Conservation (phyloP, 2,329 filamentous ascomycete genomes). For the Alternaria rosae region DNA sequence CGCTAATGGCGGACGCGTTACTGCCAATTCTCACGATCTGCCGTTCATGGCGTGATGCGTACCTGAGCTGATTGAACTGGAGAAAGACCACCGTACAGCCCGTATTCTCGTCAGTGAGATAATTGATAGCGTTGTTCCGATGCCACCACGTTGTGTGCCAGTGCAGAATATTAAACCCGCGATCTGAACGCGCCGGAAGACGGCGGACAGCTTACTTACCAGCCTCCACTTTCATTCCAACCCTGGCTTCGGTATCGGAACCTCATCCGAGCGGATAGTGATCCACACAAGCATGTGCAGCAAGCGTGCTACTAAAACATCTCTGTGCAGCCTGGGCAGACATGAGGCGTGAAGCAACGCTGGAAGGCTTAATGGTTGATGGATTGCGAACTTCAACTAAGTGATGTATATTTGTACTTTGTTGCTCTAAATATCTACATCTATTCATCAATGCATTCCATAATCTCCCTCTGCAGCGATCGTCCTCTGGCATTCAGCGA, state of each 20-base stretch:
- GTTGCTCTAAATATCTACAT: background rate
- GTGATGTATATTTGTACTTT: background rate
- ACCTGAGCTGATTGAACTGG: background rate
- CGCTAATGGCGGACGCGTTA: slow-evolving; percentile 14
- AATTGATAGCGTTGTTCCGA: background rate
- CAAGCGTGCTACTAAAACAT: background rate
- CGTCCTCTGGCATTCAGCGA: slow-evolving; percentile 63
- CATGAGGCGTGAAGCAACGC: background rate
- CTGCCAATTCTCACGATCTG: background rate
- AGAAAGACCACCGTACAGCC: background rate
- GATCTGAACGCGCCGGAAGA: slow-evolving; percentile 2
- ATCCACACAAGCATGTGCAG: slow-evolving; percentile 1
- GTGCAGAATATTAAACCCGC: background rate
- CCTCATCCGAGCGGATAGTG: slow-evolving; percentile 3
- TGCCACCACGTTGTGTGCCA: background rate
- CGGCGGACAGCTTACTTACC: slow-evolving; percentile 7
- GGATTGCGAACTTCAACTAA: background rate
- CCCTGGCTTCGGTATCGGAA: slow-evolving; percentile 4
- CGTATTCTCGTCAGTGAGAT: background rate
- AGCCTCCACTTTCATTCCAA: slow-evolving; percentile 7
- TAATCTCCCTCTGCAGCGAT: slow-evolving; percentile 48
- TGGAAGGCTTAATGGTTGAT: background rate
- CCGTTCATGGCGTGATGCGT: background rate
- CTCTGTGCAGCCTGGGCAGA: background rate
- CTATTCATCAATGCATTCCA: slow-evolving; percentile 30